These are phyloP conservation scores for Globisporangium alternatum DNA, from an alignment of 352 stramenopile genomes.

Conservation along the genomic window DNA sequence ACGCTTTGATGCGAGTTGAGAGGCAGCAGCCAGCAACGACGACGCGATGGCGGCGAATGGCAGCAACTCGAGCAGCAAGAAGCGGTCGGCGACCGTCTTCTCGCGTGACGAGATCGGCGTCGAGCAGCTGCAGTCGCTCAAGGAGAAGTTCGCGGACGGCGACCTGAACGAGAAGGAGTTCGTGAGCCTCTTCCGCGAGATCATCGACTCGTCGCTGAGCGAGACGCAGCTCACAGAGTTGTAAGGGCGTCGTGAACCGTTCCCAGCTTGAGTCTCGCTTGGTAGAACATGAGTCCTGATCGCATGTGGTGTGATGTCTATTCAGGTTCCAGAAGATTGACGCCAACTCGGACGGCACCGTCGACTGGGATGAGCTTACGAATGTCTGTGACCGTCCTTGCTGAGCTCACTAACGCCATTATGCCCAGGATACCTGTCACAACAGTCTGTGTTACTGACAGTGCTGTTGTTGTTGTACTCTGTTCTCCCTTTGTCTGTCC, in stretches of 20 bases:
- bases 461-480: not conserved
- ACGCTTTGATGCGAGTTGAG: not conserved
- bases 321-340: slow-evolving; percentile 87
- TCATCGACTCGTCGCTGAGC: slow-evolving; percentile 73
- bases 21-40: not conserved
- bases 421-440: too few relatives aligned
- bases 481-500: slow-evolving; percentile 9
- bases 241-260: slow-evolving; percentile 27
- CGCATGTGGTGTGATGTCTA: not conserved
- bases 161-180: slow-evolving; percentile 86
- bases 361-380: slow-evolving; percentile 90
- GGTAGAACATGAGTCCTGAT: not conserved
- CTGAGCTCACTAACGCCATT: not conserved
- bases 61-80: slow-evolving; percentile 13
- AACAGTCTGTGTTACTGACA: not conserved
- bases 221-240: slow-evolving; percentile 79
- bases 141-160: slow-evolving; percentile 81
- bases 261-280: not conserved
- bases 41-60: slow-evolving; percentile 9
- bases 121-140: slow-evolving; percentile 79
- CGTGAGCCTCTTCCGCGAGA: slow-evolving; percentile 78
- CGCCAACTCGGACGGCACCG: slow-evolving; percentile 80
- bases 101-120: slow-evolving; percentile 80
- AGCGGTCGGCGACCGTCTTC: slow-evolving; percentile 57
- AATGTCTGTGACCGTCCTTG: slow-evolving; percentile 33